A percentile compares a stretch with the other conserved stretches of the same genome.
These are phyloP conservation scores for Porcisia hertigi DNA, from an alignment of 208 protist species.

Conservation along the genomic window DNA sequence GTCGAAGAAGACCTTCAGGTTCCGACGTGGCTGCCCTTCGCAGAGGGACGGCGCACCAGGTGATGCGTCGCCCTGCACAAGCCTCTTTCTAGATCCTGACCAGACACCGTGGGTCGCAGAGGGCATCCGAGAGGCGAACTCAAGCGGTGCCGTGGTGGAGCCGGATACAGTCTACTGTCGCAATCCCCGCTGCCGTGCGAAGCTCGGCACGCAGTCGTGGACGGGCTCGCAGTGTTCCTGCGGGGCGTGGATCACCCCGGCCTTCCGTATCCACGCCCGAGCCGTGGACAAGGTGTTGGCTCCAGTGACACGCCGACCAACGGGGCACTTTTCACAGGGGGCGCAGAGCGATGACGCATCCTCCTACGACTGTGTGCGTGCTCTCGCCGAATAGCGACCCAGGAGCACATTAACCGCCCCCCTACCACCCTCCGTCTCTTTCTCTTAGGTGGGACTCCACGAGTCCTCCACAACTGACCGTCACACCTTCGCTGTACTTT, in stretches of 20 bases:
- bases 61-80: slow-evolving; percentile 56
- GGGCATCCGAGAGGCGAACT: slow-evolving; percentile 53
- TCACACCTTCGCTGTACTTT: too few relatives aligned
- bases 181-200: slow-evolving; percentile 57
- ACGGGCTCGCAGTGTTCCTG: slow-evolving; percentile 82
- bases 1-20: slow-evolving; percentile 54
- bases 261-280: slow-evolving; percentile 78
- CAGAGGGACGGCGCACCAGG: slow-evolving; percentile 10
- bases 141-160: slow-evolving; percentile 37
- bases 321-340: neutral
- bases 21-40: slow-evolving; percentile 18
- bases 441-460: too few relatives aligned
- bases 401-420: too few relatives aligned
- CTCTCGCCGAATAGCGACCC: neutral
- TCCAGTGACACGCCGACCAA: neutral
- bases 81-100: slow-evolving; percentile 85
- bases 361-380: neutral
- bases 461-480: too few relatives aligned
- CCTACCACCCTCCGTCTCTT: too few relatives aligned
- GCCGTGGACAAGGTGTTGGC: slow-evolving; percentile 54
- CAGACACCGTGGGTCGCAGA: slow-evolving; percentile 63
- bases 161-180: slow-evolving; percentile 89
- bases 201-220: slow-evolving; percentile 89
- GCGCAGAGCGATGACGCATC: neutral
- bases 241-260: slow-evolving; percentile 81